Evolutionary conservation across 2,329 filamentous ascomycete species (phyloP), one percentile per base, ranked within the genome.

Genomic region (Trichoderma cornu-damae): DNA sequence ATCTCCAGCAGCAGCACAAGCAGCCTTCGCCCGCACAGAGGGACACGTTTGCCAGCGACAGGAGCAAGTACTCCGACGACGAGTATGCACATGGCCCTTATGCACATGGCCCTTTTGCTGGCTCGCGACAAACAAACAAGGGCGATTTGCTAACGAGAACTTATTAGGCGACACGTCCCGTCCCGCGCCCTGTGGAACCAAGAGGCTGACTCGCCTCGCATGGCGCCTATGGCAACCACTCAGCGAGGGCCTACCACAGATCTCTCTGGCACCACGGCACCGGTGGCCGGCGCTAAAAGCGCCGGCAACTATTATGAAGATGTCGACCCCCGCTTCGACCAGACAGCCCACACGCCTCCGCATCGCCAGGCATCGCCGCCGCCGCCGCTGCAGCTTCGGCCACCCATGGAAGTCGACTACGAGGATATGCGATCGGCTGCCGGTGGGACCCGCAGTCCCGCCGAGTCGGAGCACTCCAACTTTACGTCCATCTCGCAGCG

Each of bases 401-500:
- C 68, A 20, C 65, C 68, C 7, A 61, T 74, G 52, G 73, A 76
- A 46, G 67, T 67, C 32, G 79, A 78, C 14, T 85, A 84, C 63
- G 88, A 91, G 61, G 84, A 88, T 61, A 69, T 86, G 34, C 81
- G 81, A 42, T 80, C 62, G 32, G 64, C 82, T 61, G 68, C 68
- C 30, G 67, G 72, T 28, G 80, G 80, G 43, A 73, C 81, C 44
- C 82, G 88, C 65, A 93, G 86, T 65, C 91, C 89, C 30, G 83
- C 86, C 28, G 82, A 86, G 65, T 93, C 88, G 61, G 90, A 96
- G 67, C 81, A 84, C 22, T 93, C 86, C 44, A 89, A 88, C 64
- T 96, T 96, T 72, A 96, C 93, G 1, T 94, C 89, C 9, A 87
- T 97, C 44, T 93, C 88, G 0, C 91, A 96, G 72, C 83, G 93